Percentiles rank a stretch among this genome's conserved stretches.
Evolutionary conservation across 2,329 filamentous ascomycete species (phyloP).

Genomic region (Verticillium tricorpus): DNA sequence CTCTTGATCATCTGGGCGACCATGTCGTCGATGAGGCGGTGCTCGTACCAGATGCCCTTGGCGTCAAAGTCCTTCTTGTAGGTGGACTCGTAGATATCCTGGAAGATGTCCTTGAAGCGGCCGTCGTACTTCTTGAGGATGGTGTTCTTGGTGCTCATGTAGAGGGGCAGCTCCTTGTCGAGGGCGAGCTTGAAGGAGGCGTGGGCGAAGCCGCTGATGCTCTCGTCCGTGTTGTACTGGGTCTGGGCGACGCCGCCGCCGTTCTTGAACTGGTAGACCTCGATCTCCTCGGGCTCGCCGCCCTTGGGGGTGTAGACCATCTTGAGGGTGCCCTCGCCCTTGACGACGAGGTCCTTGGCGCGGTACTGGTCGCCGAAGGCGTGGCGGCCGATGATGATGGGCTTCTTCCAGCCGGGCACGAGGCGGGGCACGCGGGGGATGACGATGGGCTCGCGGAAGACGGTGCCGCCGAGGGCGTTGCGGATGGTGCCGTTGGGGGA

Average conservation of each 20-base stretch:
- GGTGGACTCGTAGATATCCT: conserved; percentile 84
- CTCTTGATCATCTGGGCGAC: conserved; percentile 99
- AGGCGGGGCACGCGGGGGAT: conserved; percentile 90
- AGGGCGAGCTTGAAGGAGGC: conserved; percentile 95
- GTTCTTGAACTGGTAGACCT: conserved; percentile 85
- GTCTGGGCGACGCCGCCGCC: conserved; percentile 84
- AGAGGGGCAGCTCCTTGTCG: conserved; percentile 82
- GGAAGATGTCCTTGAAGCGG: conserved; percentile 99
- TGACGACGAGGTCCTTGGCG: conserved; percentile 84
- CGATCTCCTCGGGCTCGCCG: conserved; percentile 75
- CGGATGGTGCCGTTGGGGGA: conserved; percentile 90
- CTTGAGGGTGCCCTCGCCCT: conserved; percentile 80
- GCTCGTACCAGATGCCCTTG: conserved; percentile 97
- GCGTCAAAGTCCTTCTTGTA: conserved; percentile 89
- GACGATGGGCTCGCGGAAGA: conserved; percentile 98
- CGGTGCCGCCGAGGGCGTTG: conserved; percentile 79
- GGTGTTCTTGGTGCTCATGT: conserved; percentile 99
- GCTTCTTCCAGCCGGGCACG: conserved; percentile 96
- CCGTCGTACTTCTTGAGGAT: conserved; percentile 99
- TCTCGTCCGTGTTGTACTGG: conserved; percentile 98
- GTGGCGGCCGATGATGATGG: conserved; percentile 98
- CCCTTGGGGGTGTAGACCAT: conserved; percentile 91
- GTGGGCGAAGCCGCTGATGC: conserved; percentile 91
- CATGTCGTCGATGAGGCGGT: conserved; percentile 99
- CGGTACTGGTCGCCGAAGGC: conserved; percentile 99